Evolutionary conservation across 2,329 filamentous ascomycete genomes (phyloP).

Genomic region (Sclerotinia glacialis): DNA sequence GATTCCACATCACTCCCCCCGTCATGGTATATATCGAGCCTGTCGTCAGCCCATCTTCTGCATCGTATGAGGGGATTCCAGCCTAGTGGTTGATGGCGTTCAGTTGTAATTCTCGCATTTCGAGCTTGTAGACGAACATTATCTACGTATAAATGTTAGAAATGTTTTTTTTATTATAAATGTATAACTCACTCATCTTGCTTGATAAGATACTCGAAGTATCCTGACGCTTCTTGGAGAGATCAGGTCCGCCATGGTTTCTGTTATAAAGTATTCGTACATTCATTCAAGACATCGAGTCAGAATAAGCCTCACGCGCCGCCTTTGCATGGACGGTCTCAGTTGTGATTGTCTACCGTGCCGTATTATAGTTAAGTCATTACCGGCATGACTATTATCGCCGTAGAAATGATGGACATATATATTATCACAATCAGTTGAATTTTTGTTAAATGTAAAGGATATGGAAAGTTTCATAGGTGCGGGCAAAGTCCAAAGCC

Average conservation of each 20-base stretch:
- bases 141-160: neutral
- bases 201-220: neutral
- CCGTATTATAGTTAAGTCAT: neutral
- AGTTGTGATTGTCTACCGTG: neutral
- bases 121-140: constrained; percentile 4
- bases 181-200: neutral
- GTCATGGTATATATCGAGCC: neutral
- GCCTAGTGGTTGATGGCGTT: neutral
- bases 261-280: neutral
- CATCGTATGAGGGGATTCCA: neutral
- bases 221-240: too few species aligned
- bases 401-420: neutral
- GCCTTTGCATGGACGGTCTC: neutral
- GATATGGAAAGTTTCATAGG: neutral
- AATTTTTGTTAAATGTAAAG: neutral
- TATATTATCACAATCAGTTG: neutral
- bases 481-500: too few species aligned
- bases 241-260: neutral
- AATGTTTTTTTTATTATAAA: too few species aligned
- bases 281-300: neutral
- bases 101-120: neutral
- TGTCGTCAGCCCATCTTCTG: neutral
- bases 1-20: neutral
- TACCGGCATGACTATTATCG: neutral
- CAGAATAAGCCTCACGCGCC: neutral